Evolutionary conservation across 306 rosid species (phyloP).

Genomic region (Hylodesmum podocarpum): DNA sequence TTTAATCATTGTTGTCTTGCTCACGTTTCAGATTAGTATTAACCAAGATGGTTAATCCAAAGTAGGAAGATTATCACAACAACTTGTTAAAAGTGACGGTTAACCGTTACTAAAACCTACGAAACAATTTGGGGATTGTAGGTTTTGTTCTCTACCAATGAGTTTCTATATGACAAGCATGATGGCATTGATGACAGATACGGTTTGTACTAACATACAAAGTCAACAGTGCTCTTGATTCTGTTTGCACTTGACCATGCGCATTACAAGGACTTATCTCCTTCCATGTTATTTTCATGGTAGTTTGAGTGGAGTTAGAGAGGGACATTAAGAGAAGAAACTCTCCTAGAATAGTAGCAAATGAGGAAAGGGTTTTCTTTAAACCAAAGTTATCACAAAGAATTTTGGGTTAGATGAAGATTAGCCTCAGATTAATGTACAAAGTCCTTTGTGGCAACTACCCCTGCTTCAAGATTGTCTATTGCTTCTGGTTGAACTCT

Average conservation of each 20-base stretch:
- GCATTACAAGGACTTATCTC: constrained; percentile 74
- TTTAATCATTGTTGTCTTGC: constrained; percentile 59
- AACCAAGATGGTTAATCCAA: constrained; percentile 30
- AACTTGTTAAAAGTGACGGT: constrained; percentile 58
- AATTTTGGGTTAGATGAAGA: constrained; percentile 23
- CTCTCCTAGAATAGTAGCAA: neutral
- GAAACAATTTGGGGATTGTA: constrained; percentile 10
- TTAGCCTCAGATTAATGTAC: constrained; percentile 3
- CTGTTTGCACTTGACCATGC: constrained; percentile 39
- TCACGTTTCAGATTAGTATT: constrained; percentile 29
- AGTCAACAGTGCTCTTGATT: constrained; percentile 32
- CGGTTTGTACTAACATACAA: constrained; percentile 12
- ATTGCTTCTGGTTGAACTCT: constrained; percentile 1
- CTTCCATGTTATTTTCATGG: constrained; percentile 64
- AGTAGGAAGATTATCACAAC: constrained; percentile 37
- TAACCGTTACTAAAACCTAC: constrained; percentile 54
- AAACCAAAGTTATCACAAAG: constrained; percentile 50
- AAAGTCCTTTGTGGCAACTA: constrained; percentile 37
- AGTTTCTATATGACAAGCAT: constrained; percentile 22
- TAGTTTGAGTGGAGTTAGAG: constrained; percentile 80
- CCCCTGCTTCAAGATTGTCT: constrained; percentile 35
- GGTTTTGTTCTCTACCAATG: constrained; percentile 22
- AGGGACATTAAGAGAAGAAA: constrained; percentile 43
- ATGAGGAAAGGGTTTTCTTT: constrained; percentile 44
- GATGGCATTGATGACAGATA: constrained; percentile 14